Evolutionary conservation across 805 yeast species (phyloP).

Genomic region (Spathaspora boniae): DNA sequence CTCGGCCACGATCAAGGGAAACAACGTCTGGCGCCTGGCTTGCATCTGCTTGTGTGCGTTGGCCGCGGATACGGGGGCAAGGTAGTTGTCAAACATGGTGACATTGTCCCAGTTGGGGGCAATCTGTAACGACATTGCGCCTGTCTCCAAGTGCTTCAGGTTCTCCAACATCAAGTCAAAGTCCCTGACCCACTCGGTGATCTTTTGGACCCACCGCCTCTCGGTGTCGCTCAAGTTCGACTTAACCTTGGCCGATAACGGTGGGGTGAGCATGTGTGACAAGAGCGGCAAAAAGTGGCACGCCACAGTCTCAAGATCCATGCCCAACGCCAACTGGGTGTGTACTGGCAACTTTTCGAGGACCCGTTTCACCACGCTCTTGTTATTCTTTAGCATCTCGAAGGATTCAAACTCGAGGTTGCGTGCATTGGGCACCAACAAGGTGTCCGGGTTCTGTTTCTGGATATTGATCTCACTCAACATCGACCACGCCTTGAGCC

Average conservation of each 20-base stretch:
- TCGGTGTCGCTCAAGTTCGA: constrained; percentile 26
- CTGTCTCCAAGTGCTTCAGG: constrained; percentile 32
- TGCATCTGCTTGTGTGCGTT: constrained; percentile 21
- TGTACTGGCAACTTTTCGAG: constrained; percentile 25
- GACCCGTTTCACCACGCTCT: constrained; percentile 28
- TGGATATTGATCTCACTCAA: constrained; percentile 58
- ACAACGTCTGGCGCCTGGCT: constrained; percentile 28
- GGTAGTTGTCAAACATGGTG: constrained; percentile 20
- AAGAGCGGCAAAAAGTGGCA: constrained; percentile 34
- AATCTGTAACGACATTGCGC: constrained; percentile 22
- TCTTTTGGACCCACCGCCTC: constrained; percentile 27
- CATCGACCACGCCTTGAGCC: constrained; percentile 57
- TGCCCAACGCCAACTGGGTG: constrained; percentile 26
- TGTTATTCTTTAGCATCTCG: constrained; percentile 34
- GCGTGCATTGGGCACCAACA: constrained; percentile 29
- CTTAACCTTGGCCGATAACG: constrained; percentile 18
- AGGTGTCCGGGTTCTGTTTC: constrained; percentile 10
- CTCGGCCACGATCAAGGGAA: constrained; percentile 35
- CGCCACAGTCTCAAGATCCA: constrained; percentile 20
- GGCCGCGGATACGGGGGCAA: constrained; percentile 13
- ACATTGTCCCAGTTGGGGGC: constrained; percentile 37
- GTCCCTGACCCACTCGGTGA: constrained; percentile 35
- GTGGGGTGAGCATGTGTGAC: constrained; percentile 29
- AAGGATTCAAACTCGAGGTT: constrained; percentile 35
- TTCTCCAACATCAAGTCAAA: constrained; percentile 40